Evolutionary conservation across 371 early-diverging fungal genomes (phyloP).

Genomic region (Chytridium lagenaria): DNA sequence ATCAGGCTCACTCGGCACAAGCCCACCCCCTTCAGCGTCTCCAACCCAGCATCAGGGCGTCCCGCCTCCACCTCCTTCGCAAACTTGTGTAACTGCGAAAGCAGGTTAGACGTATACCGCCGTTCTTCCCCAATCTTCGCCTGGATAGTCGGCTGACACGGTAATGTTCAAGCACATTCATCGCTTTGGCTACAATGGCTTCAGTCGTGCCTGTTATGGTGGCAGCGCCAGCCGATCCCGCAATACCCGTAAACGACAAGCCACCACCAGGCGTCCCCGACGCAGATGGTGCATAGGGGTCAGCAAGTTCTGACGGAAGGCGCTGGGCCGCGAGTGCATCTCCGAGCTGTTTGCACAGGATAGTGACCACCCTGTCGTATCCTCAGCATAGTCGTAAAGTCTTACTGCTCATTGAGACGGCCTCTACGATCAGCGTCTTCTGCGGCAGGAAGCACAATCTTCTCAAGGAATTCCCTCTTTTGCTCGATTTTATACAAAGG

Average conservation of each 20-base stretch:
- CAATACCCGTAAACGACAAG: constrained; percentile 11
- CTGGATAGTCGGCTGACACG: constrained; percentile 54
- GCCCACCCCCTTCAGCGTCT: constrained; percentile 55
- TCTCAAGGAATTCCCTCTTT: constrained; percentile 61
- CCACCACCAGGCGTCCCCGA: constrained; percentile 14
- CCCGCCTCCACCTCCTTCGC: constrained; percentile 57
- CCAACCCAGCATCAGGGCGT: constrained; percentile 59
- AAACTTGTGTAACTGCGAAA: constrained; percentile 68
- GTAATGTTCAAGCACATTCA: constrained; percentile 57
- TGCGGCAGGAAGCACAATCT: constrained; percentile 72
- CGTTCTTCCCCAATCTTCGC: constrained; percentile 48
- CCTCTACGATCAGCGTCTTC: constrained; percentile 70
- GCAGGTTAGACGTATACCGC: constrained; percentile 56
- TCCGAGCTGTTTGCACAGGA: constrained; percentile 79
- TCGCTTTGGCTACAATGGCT: constrained; percentile 20
- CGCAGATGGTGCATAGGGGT: background rate
- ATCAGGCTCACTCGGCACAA: constrained; percentile 71
- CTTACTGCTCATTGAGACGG: constrained; percentile 69
- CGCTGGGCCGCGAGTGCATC: constrained; percentile 50
- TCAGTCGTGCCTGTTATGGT: constrained; percentile 35
- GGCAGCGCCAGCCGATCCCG: background rate
- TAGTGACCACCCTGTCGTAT: constrained; percentile 78
- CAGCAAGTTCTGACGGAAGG: background rate
- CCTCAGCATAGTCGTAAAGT: constrained; percentile 76
- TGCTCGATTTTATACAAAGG: constrained; percentile 64